Conservation (phyloP, 129 eudicot species). For the Centaurea solstitialis region DNA sequence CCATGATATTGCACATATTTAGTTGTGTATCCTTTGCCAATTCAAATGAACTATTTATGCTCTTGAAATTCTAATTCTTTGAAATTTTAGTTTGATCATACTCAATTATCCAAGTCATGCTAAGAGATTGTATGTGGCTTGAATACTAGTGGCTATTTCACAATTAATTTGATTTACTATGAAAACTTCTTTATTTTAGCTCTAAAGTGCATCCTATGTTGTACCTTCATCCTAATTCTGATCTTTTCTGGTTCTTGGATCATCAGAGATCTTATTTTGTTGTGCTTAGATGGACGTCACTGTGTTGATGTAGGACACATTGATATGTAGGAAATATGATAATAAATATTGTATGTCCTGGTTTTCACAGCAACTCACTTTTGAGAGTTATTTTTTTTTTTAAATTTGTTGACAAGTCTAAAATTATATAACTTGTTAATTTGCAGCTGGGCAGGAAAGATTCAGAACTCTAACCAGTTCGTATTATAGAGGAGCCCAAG, state of each 20-base stretch:
- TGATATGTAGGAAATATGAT: not conserved
- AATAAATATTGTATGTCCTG: not conserved
- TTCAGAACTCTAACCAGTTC: conserved; percentile 96
- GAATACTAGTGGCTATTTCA: not conserved
- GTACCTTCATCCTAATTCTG: not conserved
- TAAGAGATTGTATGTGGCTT: not conserved
- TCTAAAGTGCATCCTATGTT: not conserved
- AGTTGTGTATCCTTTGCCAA: not conserved
- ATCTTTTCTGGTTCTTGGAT: not conserved
- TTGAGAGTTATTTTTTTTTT: not conserved
- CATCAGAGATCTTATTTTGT: not conserved
- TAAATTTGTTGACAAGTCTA: not conserved
- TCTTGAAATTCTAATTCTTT: not conserved
- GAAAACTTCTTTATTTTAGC: not conserved
- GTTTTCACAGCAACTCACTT: not conserved
- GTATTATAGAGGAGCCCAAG: conserved; percentile 97
- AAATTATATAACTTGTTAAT: conserved; percentile 4
- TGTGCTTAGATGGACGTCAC: not conserved
- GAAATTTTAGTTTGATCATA: not conserved
- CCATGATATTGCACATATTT: not conserved
- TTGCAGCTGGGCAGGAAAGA: conserved; percentile 95
- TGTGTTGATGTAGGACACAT: not conserved
- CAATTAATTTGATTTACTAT: not conserved
- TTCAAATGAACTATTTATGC: not conserved
- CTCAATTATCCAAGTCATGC: not conserved